phyloP scores from a whole-genome alignment of 306 rosid genomes.

The Alnus glutinosa region DNA sequence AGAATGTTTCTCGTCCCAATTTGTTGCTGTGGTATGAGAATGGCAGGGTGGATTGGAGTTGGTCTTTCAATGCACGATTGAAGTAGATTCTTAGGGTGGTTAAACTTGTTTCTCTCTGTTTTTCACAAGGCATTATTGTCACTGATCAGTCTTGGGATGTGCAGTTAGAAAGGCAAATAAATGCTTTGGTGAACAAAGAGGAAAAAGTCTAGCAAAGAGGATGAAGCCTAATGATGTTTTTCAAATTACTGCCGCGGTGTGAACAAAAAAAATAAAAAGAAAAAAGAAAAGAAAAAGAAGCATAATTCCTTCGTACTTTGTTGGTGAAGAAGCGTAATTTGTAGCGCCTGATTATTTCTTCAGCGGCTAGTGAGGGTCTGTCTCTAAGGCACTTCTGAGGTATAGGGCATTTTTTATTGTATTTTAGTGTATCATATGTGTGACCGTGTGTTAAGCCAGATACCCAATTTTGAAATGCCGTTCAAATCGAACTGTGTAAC shows the following conservation, averaged over 20 bases:
- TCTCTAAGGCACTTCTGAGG: slow-evolving; percentile 1
- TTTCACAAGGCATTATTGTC: not conserved
- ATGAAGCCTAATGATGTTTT: not conserved
- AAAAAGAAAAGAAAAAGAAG: not conserved
- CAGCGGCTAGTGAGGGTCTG: slow-evolving; percentile 15
- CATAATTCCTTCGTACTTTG: not conserved
- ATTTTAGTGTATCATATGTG: slow-evolving; percentile 41
- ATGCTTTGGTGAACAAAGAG: slow-evolving; percentile 32
- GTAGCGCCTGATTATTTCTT: not conserved
- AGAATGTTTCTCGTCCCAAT: not conserved
- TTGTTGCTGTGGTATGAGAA: not conserved
- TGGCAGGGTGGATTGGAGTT: not conserved
- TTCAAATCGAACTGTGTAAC: slow-evolving; percentile 24
- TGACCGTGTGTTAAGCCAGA: slow-evolving; percentile 32
- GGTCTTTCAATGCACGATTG: not conserved
- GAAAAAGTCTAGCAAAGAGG: slow-evolving; percentile 16
- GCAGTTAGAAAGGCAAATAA: slow-evolving; percentile 56
- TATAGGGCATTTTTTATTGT: slow-evolving; percentile 22
- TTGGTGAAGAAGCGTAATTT: not conserved
- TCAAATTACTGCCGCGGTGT: not conserved
- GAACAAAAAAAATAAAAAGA: not conserved
- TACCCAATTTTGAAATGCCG: slow-evolving; percentile 39
- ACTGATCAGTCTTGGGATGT: not conserved
- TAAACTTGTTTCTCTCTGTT: not conserved
- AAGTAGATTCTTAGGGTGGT: not conserved